Evolutionary conservation across 306 rosid genomes (phyloP).

Genomic region (Quercus parvula): DNA sequence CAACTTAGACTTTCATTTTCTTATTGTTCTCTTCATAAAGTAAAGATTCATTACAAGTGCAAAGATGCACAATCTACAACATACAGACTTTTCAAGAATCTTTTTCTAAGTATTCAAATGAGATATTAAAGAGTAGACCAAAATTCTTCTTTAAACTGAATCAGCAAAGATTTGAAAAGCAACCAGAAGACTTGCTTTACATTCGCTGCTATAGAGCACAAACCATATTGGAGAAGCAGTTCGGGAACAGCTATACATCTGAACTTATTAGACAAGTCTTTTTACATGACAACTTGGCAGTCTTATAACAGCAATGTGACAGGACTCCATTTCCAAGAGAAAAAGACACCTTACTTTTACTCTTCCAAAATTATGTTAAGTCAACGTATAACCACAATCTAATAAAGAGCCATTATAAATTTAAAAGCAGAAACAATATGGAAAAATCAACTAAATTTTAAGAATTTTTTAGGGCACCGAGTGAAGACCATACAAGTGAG

Average conservation of each 20-base stretch:
- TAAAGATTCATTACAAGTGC: not conserved
- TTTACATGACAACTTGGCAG: not conserved
- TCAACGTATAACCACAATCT: conserved; percentile 5
- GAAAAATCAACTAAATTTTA: conserved; percentile 6
- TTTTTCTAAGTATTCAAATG: not conserved
- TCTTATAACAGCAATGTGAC: not conserved
- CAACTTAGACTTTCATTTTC: not conserved
- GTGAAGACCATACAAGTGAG: conserved; percentile 78
- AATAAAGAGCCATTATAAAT: conserved; percentile 16
- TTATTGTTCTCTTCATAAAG: too few relatives aligned
- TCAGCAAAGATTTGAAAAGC: not conserved
- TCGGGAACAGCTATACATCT: not conserved
- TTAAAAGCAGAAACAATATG: conserved; percentile 12
- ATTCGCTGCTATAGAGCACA: not conserved
- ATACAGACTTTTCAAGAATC: not conserved
- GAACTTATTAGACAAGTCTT: not conserved
- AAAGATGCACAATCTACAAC: not conserved
- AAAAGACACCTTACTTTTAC: not conserved
- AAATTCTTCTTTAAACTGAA: not conserved
- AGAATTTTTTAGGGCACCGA: conserved; percentile 20
- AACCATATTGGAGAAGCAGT: not conserved
- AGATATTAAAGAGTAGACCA: not conserved
- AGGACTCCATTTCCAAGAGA: not conserved
- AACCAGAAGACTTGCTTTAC: not conserved
- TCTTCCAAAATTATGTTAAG: not conserved